These are phyloP conservation scores for Conticribra weissflogii DNA, from an alignment of 108 stramenopile genomes.

Conservation along the genomic window DNA sequence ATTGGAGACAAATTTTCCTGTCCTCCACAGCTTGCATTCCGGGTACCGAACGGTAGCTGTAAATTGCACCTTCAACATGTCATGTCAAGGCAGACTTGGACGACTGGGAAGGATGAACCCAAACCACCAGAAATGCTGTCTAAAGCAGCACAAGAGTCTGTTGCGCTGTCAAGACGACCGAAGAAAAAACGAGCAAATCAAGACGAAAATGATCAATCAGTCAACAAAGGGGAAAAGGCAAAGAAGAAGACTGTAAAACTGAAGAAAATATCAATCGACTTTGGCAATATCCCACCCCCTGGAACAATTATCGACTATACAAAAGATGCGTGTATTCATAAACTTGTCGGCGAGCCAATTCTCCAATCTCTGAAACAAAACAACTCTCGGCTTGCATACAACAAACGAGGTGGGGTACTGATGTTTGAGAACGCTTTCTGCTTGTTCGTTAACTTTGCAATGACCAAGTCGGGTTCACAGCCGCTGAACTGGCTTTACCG, in stretches of 20 bases:
- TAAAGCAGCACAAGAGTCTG: background rate
- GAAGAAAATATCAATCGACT: slow-evolving; percentile 13
- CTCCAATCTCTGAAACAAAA: slow-evolving; percentile 27
- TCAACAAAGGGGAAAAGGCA: slow-evolving; percentile 20
- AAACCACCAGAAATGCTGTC: slow-evolving; percentile 23
- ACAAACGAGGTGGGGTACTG: slow-evolving; percentile 38
- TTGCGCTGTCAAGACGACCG: background rate
- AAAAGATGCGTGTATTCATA: slow-evolving; percentile 46
- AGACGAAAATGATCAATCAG: background rate
- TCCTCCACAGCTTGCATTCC: slow-evolving; percentile 2
- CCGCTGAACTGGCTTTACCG: slow-evolving; percentile 26
- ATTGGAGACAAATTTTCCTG: background rate
- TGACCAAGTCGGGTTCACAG: background rate
- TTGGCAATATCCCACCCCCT: slow-evolving; percentile 32
- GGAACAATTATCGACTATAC: slow-evolving; percentile 42
- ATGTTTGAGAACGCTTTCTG: slow-evolving; percentile 39
- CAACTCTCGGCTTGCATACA: slow-evolving; percentile 30
- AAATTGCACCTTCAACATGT: slow-evolving; percentile 9
- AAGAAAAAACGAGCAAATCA: background rate
- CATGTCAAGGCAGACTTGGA: slow-evolving; percentile 45
- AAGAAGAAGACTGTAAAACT: slow-evolving; percentile 27
- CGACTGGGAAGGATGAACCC: slow-evolving; percentile 18
- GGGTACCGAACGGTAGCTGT: slow-evolving; percentile 26
- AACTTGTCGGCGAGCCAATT: slow-evolving; percentile 33
- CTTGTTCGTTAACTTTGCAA: slow-evolving; percentile 45